These are phyloP conservation scores for Nematodospora anomalae DNA, from an alignment of 1,139 yeast genomes.

Conservation along the genomic window DNA sequence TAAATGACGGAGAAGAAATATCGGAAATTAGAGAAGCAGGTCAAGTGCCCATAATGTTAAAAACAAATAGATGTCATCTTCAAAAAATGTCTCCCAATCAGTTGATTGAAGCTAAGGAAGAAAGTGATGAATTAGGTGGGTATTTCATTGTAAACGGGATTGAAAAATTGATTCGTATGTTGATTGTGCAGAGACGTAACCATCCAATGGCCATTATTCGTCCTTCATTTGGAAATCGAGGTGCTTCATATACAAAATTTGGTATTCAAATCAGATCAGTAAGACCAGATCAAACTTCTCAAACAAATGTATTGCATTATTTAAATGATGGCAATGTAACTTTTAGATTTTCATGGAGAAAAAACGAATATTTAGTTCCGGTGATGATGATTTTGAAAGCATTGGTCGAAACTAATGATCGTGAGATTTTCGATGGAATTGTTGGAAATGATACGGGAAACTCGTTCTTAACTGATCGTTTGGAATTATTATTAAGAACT, in stretches of 20 bases:
- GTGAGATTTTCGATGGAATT: slow-evolving; percentile 94
- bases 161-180: slow-evolving; percentile 93
- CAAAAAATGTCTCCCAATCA: slow-evolving; percentile 80
- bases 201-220: slow-evolving; percentile 98
- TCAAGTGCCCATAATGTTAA: slow-evolving; percentile 85
- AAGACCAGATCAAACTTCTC: slow-evolving; percentile 96
- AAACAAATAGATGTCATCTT: slow-evolving; percentile 87
- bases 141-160: slow-evolving; percentile 96
- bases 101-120: slow-evolving; percentile 78
- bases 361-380: slow-evolving; percentile 92
- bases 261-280: slow-evolving; percentile 96
- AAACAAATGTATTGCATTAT: slow-evolving; percentile 93
- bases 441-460: slow-evolving; percentile 85
- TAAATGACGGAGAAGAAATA: slow-evolving; percentile 82
- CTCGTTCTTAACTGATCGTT: slow-evolving; percentile 96
- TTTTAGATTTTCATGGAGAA: slow-evolving; percentile 94
- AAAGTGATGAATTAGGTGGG: slow-evolving; percentile 95
- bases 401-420: slow-evolving; percentile 82
- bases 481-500: slow-evolving; percentile 85
- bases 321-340: slow-evolving; percentile 95
- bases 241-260: slow-evolving; percentile 80
- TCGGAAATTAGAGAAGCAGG: slow-evolving; percentile 91
- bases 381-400: slow-evolving; percentile 93
- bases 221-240: slow-evolving; percentile 93
- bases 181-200: slow-evolving; percentile 95